Evolutionary conservation across 2,329 filamentous ascomycete genomes (phyloP).

Genomic region (Sporothrix pseudoabietina): DNA sequence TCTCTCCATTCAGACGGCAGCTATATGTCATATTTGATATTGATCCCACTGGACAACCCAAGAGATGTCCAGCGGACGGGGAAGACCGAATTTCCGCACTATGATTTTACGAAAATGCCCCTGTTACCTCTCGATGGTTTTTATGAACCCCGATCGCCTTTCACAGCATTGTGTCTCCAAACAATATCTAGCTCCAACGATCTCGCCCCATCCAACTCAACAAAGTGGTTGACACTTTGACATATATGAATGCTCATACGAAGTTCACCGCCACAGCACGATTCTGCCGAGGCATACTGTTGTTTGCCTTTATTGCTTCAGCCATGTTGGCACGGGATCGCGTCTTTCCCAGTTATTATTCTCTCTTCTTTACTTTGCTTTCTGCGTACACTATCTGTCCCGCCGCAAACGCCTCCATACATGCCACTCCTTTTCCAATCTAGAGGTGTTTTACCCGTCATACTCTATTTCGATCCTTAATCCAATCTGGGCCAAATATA

Average conservation of each 20-base stretch:
- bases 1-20: constrained; percentile 19
- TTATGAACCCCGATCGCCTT: neutral
- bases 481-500: constrained; percentile 4
- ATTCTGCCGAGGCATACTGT: neutral
- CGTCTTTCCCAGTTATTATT: neutral
- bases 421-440: constrained; percentile 27
- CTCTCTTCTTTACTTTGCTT: neutral
- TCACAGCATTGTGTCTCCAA: neutral
- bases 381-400: neutral
- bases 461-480: constrained; percentile 15
- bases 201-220: neutral
- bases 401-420: neutral
- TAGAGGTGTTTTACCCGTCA: constrained; percentile 22
- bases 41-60: neutral
- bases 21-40: neutral
- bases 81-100: neutral
- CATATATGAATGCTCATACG: neutral
- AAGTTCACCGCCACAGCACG: neutral
- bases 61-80: neutral
- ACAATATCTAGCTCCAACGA: too few relatives aligned
- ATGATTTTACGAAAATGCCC: neutral
- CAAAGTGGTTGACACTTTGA: too few relatives aligned
- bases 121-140: neutral
- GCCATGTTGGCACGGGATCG: constrained; percentile 26
- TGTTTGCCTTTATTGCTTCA: constrained; percentile 26